Base-by-base conservation (phyloP, 768 basidiomycete species). In the Mrakia frigida region DNA sequence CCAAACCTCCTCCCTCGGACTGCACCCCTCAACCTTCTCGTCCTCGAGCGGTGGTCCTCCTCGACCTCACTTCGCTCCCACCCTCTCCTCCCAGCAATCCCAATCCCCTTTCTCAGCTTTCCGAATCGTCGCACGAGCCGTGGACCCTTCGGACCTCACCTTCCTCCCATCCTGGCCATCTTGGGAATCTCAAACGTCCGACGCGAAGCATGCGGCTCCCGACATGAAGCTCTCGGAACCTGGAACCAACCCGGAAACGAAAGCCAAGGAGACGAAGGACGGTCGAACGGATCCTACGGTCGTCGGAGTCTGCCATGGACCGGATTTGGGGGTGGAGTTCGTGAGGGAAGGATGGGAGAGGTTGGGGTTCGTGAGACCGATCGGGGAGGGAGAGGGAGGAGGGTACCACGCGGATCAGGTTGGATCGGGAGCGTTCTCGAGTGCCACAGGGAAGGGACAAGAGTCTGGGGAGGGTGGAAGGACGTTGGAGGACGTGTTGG, bases 81-180 rank as follows among this genome's bases (percentile, higher is more conserved):
- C 50, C 60, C 73, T 39, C 60, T 74, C 39, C 59, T 60, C 28
- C 73, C 33, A 16, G 16, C 33, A 23, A 31, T 23, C 25, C 31
- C 31, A 39, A 41, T 37, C 69, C 9, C 31, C 73, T 1, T 74
- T 78, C 68, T 69, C 77, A 21, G 74, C 77, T 23, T 78, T 74
- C 77, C 73, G 77, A 23, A 78, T 78, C 69, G 77, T 78, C 67
- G 77, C 77, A 9, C 72, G 77, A 10, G 71, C 73, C 28, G 77
- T 78, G 43, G 77, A 78, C 77, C 77, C 77, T 4, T 78, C 77
- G 25, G 77, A 78, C 59, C 77, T 78, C 11, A 74, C 77, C n/a
- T 74, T 74, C 73, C 68, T 78, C n/a, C 77, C 77, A n/a, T 74
- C 72, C 37, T 78, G 77, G 77, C 77, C 77, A 11, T 78, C 77